A percentile compares a stretch with the other conserved stretches of the same genome.
These are phyloP conservation scores for Monosporascus ibericus DNA, from an alignment of 2,329 filamentous ascomycete genomes.

Conservation along the genomic window DNA sequence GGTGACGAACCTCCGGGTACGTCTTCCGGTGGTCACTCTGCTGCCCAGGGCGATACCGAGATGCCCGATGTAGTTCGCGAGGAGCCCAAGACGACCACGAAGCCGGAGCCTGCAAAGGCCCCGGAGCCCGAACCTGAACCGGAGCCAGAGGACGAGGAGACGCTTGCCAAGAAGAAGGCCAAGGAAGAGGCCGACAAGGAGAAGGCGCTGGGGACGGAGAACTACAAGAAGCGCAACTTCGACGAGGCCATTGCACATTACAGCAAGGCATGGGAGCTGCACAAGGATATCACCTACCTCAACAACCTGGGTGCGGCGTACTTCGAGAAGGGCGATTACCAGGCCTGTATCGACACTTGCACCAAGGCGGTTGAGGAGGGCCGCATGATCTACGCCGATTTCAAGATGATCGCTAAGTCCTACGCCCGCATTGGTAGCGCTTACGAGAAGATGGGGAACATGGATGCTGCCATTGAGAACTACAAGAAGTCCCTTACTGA, in stretches of 20 bases:
- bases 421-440: conserved; percentile 91
- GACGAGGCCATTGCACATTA: conserved; percentile 94
- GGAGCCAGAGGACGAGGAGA: conserved; percentile 73
- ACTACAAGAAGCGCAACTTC: conserved; percentile 98
- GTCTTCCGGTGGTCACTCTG: conserved; percentile 32
- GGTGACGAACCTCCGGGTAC: conserved; percentile 27
- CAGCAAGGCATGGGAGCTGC: conserved; percentile 84
- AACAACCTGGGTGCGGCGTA: conserved; percentile 93
- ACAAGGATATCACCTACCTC: conserved; percentile 96
- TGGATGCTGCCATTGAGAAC: conserved; percentile 73
- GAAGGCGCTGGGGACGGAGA: conserved; percentile 88
- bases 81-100: conserved; percentile 41
- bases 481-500: conserved; percentile 94
- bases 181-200: conserved; percentile 91
- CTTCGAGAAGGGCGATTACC: conserved; percentile 93
- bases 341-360: conserved; percentile 80
- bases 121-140: conserved; percentile 55
- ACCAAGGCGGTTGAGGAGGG: conserved; percentile 86
- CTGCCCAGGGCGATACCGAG: conserved; percentile 61
- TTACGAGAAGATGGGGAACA: conserved; percentile 83
- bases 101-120: conserved; percentile 41
- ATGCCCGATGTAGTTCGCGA: conserved; percentile 64
- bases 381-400: conserved; percentile 84
- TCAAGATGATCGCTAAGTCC: conserved; percentile 98
- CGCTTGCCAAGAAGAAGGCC: conserved; percentile 75